Base-by-base conservation (phyloP, 805 yeast species). In the Nakazawaea molendinolei region DNA sequence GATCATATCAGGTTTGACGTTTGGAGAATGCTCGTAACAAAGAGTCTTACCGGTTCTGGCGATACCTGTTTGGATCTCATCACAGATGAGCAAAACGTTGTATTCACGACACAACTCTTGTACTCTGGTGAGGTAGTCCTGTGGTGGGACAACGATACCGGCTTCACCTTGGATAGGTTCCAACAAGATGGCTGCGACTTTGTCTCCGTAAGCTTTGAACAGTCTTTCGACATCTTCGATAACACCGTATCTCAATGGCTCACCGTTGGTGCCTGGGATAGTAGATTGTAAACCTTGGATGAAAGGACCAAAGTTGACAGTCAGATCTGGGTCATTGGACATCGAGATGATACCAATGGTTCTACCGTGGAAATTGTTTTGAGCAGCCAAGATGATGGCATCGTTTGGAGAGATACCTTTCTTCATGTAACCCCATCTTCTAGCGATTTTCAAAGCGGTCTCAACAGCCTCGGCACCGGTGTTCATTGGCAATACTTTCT, bases 131-230 rank as follows among this genome's bases (percentile, higher is more conserved):
- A 90, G 71, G 65, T 89, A 90, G 50, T 75, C 94, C 33, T 57
- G 63, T 46, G 92, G 92, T 36, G 97, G 97, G 18, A 89, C 96
- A 19, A 89, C 90, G 47, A 90, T 90, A 49, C 97, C 97, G 23
- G 97, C 97, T 60, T 90, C 97, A 58, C 97, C 97, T 61, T 90
- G 97, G 53, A 89, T 89, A 44, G 97, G 97, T 65, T 90, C 97
- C 49, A 90, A 74, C 45, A 90, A 65, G 47, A 90, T 74, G 28
- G 95, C 97, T 30, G 95, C 95, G 46, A 90, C 77, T 56, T 77
- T 79, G 57, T 84, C 90, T 45, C 96, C 96, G 17, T 90, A 86
- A 39, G 74, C 74, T 46, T 70, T 65, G 51, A 89, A 78, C 2
- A 95, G 95, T 48, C 68, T 67, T 61, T 86, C 87, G 36, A 90